A percentile compares a stretch with the other conserved stretches of the same genome.
Conservation (phyloP, 495 filamentous ascomycete genomes). For the Aspergillus ostianus region DNA sequence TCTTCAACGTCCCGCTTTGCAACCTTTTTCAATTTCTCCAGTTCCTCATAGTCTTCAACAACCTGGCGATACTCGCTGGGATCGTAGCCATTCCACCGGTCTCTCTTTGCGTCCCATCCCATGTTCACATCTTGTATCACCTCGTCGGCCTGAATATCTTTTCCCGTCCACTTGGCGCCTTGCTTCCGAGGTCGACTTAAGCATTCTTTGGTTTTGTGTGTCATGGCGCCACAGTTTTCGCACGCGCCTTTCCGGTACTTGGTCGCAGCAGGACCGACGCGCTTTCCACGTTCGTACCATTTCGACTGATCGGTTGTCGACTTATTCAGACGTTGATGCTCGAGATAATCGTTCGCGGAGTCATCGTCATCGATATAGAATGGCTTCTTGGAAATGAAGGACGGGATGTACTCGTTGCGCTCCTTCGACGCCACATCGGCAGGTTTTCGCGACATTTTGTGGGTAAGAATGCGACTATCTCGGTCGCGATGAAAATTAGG, state of each 20-base stretch:
- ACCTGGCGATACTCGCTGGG: conserved; percentile 80
- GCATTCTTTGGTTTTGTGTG: conserved; percentile 93
- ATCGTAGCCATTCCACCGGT: conserved; percentile 97
- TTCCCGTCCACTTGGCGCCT: conserved; percentile 90
- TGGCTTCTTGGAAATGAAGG: conserved; percentile 96
- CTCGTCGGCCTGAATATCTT: conserved; percentile 91
- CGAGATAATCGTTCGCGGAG: conserved; percentile 82
- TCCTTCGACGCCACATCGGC: conserved; percentile 60
- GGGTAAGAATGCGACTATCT: neutral
- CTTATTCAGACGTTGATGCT: conserved; percentile 91
- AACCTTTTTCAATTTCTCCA: conserved; percentile 75
- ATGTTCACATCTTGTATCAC: conserved; percentile 78
- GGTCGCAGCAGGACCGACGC: conserved; percentile 77
- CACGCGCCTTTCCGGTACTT: conserved; percentile 98
- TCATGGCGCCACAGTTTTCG: conserved; percentile 96
- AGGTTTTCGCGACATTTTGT: conserved; percentile 53
- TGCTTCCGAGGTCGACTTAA: conserved; percentile 83
- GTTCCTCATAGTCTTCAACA: conserved; percentile 80
- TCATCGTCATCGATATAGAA: conserved; percentile 88
- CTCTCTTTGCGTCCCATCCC: conserved; percentile 97
- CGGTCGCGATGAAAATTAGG: neutral
- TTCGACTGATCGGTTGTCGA: conserved; percentile 61
- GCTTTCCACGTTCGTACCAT: conserved; percentile 88
- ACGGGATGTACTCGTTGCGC: conserved; percentile 97
- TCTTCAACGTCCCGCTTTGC: conserved; percentile 40